Evolutionary conservation across 2,329 filamentous ascomycete species (phyloP), one percentile per base, ranked within the genome.

Genomic region (Dryadomyces sulphureus): DNA sequence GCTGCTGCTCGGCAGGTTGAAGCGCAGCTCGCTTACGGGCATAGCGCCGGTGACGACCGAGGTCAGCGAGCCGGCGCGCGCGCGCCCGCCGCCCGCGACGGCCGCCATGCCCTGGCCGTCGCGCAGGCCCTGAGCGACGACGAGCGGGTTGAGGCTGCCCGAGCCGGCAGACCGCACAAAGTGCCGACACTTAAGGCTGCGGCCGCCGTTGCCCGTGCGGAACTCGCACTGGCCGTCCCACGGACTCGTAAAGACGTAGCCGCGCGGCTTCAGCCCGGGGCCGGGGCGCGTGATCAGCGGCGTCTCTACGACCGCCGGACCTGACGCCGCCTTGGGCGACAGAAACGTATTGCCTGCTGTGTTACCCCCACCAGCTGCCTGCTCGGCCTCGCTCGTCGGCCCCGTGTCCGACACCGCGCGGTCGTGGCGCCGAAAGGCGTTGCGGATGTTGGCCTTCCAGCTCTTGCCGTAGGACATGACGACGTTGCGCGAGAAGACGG

Each of bases 151-250:
- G 50, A 64, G 65, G 3, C 60, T 55, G 6, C 54, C 56, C 1
- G 54, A 55, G 30, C 22, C 21, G n/a, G n/a, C 30, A 17, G 5
- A n/a, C 19, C 42, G 19, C 60, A 88, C 67, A n/a, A 75, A 65
- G 60, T 93, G 86, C 47, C 78, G 79, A 62, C 84, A 89, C 59
- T 78, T 79, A 14, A 93, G 64, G 46, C 76, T 81, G 44, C 82
- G 79, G 2, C 90, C 89, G 38, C 76, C 81, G 47, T 78, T 72
- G 34, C 84, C 82, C 0, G 88, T 92, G 16, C 76, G 70, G 61
- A 96, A 96, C 50, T 89, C 84, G 63, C 90, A 96, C 38, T 75
- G 74, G 16, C 86, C 84, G 50, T 86, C 79, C 90, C 90, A 96
- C 0, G 88, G 89, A 38, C 84, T 92, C 19, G 69, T 65, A 58